phyloP scores from a whole-genome alignment of 2,329 filamentous ascomycete genomes.

The Phyllosticta citribraziliensis region DNA sequence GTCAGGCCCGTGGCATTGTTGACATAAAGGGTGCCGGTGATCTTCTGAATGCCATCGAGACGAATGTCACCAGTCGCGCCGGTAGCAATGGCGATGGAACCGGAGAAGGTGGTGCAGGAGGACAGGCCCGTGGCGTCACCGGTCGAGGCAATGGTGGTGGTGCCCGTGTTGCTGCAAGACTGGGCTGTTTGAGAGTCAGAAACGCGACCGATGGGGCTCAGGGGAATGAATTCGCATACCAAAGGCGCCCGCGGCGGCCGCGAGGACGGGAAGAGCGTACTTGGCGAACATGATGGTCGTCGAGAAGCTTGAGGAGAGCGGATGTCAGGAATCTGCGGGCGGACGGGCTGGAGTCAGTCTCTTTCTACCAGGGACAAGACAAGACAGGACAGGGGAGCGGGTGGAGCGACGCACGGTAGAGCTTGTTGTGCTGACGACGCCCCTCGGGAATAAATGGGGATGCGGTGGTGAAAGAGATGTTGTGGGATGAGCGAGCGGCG shows the following conservation, averaged over 20 bases:
- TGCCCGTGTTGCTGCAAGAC: constrained; percentile 35
- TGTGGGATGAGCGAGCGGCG: constrained; percentile 23
- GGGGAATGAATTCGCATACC: constrained; percentile 31
- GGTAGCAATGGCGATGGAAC: constrained; percentile 55
- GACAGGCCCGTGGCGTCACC: constrained; percentile 52
- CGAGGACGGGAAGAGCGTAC: constrained; percentile 47
- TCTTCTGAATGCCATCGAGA: constrained; percentile 52
- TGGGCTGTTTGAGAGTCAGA: constrained; percentile 14
- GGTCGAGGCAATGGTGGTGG: constrained; percentile 49
- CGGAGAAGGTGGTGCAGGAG: constrained; percentile 58
- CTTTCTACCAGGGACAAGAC: neutral
- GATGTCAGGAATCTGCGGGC: constrained; percentile 18
- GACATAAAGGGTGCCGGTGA: constrained; percentile 47
- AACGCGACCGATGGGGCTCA: neutral
- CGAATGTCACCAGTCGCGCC: constrained; percentile 47
- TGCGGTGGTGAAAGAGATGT: constrained; percentile 24
- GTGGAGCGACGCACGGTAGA: constrained; percentile 10
- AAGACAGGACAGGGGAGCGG: neutral
- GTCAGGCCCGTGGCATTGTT: constrained; percentile 51
- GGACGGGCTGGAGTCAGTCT: constrained; percentile 12
- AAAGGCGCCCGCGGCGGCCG: constrained; percentile 41
- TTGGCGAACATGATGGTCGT: constrained; percentile 43
- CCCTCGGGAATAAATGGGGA: constrained; percentile 18
- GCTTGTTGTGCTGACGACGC: constrained; percentile 26
- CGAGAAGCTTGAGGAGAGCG: constrained; percentile 17